These are phyloP conservation scores for Guadua angustifolia DNA, from an alignment of 176 grass and related monocot species.

Conservation along the genomic window DNA sequence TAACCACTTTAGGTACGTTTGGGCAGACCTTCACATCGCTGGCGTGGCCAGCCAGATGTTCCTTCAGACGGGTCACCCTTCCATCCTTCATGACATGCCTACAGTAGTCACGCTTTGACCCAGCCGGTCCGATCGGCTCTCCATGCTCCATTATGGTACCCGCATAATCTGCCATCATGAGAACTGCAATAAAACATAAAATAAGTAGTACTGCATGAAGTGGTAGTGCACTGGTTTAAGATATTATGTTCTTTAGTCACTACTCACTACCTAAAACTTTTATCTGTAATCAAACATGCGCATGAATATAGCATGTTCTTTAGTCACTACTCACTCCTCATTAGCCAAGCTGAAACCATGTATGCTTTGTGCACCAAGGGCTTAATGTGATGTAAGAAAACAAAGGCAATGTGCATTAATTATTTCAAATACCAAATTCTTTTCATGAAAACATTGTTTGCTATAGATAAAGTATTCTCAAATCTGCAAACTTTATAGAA, in stretches of 20 bases:
- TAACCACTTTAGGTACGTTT: too few species aligned
- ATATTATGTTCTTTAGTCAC: neutral
- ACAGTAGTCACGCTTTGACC: too few species aligned
- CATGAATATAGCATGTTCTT: neutral
- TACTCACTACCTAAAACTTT: slow-evolving; percentile 29
- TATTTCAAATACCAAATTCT: neutral
- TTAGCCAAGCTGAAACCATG: slow-evolving; percentile 2
- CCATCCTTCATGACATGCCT: too few species aligned
- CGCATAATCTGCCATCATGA: too few species aligned
- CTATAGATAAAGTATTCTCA: neutral
- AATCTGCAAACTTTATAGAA: neutral
- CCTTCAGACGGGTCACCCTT: too few species aligned
- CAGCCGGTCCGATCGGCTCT: too few species aligned
- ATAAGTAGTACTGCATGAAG: too few species aligned
- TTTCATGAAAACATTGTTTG: slow-evolving; percentile 19
- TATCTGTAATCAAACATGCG: neutral
- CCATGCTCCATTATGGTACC: too few species aligned
- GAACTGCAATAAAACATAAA: too few species aligned
- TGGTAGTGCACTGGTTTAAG: neutral
- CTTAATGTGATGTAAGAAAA: neutral
- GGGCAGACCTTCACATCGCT: too few species aligned
- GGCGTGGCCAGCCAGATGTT: too few species aligned
- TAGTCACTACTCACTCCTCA: neutral
- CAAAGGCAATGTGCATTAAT: slow-evolving; percentile 17
- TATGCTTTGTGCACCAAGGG: neutral